Evolutionary conservation across 1,284 basidiomycete species (phyloP).

Genomic region (Phylloporus gajari): DNA sequence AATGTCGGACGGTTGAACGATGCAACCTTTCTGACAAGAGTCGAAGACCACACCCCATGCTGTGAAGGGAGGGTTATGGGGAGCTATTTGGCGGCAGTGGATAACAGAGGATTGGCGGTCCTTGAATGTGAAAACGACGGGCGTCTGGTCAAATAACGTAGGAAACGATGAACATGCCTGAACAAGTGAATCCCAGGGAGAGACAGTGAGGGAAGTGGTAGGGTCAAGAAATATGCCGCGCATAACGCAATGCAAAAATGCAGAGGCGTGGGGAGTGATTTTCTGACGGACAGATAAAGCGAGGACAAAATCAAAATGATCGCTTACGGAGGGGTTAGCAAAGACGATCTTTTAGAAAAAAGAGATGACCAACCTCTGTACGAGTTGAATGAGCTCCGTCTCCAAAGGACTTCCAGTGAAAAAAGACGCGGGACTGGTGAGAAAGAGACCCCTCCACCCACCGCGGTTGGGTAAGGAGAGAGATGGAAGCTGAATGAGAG

Average conservation of each 20-base stretch:
- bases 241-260: background rate
- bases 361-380: background rate
- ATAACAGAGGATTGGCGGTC: background rate
- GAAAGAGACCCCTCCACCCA: too few relatives aligned
- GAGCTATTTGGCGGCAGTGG: background rate
- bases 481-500: too few relatives aligned
- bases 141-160: background rate
- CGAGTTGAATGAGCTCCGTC: too few relatives aligned
- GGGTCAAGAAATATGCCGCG: too few relatives aligned
- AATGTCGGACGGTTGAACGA: background rate
- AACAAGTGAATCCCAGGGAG: background rate
- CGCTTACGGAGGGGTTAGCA: background rate
- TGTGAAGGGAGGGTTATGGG: background rate
- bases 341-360: background rate
- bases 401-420: too few relatives aligned
- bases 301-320: background rate
- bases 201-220: background rate
- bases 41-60: background rate
- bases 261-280: background rate
- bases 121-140: background rate
- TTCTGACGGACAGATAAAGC: background rate
- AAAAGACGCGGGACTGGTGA: too few relatives aligned
- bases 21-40: background rate
- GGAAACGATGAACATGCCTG: background rate
- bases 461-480: too few relatives aligned